Evolutionary conservation across 2,329 filamentous ascomycete species (phyloP).

Genomic region (Amphichorda felina): DNA sequence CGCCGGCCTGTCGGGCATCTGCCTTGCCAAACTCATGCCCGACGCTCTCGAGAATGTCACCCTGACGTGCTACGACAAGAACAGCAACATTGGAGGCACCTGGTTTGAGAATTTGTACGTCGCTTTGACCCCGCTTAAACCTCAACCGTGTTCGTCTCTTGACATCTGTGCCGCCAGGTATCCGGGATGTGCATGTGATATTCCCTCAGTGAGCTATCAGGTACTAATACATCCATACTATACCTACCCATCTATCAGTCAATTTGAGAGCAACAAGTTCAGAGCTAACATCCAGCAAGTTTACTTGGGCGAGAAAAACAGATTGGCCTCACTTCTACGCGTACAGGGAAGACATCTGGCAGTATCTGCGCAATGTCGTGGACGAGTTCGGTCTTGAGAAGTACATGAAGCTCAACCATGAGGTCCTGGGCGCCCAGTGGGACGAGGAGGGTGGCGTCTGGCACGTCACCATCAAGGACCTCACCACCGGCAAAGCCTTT

Average conservation of each 20-base stretch:
- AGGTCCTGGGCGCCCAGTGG: slow-evolving; percentile 16
- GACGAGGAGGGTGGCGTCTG: slow-evolving; percentile 5
- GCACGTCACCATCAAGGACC: neutral
- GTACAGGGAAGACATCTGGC: slow-evolving; percentile 39
- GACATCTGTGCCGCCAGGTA: too few relatives aligned
- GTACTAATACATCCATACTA: too few relatives aligned
- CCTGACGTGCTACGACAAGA: slow-evolving; percentile 15
- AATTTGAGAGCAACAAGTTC: too few relatives aligned
- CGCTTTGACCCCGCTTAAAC: too few relatives aligned
- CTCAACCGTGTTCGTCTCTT: too few relatives aligned
- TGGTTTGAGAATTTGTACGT: slow-evolving; percentile 20
- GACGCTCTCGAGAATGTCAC: slow-evolving; percentile 9
- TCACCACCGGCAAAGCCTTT: neutral
- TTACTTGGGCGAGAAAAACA: slow-evolving; percentile 46
- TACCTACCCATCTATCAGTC: too few relatives aligned
- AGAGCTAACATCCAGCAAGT: too few relatives aligned
- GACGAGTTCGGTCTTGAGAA: slow-evolving; percentile 33
- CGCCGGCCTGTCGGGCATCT: slow-evolving; percentile 16
- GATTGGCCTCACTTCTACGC: slow-evolving; percentile 48
- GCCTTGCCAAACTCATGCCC: slow-evolving; percentile 12
- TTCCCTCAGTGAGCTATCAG: slow-evolving; percentile 51
- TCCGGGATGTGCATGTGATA: slow-evolving; percentile 26
- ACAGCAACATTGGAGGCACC: slow-evolving; percentile 11
- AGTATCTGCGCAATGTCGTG: slow-evolving; percentile 36
- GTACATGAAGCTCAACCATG: slow-evolving; percentile 33